Base-by-base conservation (phyloP, 495 filamentous ascomycete genomes). In the Penicillium waksmanii region DNA sequence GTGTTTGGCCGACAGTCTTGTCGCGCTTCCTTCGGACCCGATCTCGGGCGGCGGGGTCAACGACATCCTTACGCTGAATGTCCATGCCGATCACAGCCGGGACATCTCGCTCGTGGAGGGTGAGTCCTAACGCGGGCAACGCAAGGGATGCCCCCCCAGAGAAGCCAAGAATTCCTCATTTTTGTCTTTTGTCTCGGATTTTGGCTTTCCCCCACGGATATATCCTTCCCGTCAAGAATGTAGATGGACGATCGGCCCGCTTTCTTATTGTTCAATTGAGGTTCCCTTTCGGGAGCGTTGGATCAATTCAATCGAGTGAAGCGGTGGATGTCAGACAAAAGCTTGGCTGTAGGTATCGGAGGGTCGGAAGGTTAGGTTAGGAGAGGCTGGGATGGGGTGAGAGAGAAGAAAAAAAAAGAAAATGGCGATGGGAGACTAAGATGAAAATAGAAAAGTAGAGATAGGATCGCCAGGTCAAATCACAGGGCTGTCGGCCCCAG, bases 81-180 rank as follows among this genome's bases (percentile, higher is more conserved):
- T 72, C 66, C 15, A 82, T 63, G n/a, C 63, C 43, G 36, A 80
- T 64, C 48, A 79, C 70, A 3, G 71, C 66, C 3, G 77, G 75
- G 10, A 46, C 48, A 50, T 77, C 75, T 57, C 74, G 67, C 56
- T 65, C 50, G 25, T 65, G 61, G 15, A 79, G 68, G 27, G 57
- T 69, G 25, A 79, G 55, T 3, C 63, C 53, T 42, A 64, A 43
- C 10, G 48, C 49, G 21, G 66, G 66, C 36, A 57, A 40, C 12
- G 64, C 61, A 19, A 72, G 60, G 34, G 64, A 46, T n/a, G 56
- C 58, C 27, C 27, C 27, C 27, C 53, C 64, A 56, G 38, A 65
- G 51, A 17, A 63, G 38, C 60, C 52, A 58, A 13, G 61, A 50
- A 62, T 61, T 56, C 50, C 54, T 71, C 68, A 71, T 71, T 23